Evolutionary conservation across 495 filamentous ascomycete species (phyloP).

Genomic region (Neurospora sp.): DNA sequence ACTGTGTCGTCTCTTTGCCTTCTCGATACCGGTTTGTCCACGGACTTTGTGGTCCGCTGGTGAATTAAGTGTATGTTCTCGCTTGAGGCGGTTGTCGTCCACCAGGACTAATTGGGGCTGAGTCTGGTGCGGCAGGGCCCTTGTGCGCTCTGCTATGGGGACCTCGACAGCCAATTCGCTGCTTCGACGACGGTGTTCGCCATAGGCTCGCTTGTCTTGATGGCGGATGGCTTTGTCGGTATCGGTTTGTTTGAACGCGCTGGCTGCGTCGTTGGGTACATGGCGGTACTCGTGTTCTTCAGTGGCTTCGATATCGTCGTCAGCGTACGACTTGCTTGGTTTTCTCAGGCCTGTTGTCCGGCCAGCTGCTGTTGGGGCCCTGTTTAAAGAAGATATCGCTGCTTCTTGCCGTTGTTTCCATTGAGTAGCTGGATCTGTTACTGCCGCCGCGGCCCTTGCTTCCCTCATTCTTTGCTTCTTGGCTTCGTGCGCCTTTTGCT

Average conservation of each 20-base stretch:
- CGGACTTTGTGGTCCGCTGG: not conserved
- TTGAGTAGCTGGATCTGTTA: conserved; percentile 1
- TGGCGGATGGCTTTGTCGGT: conserved; percentile 29
- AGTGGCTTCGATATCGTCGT: conserved; percentile 8
- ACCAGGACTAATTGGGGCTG: not conserved
- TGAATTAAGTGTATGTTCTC: not conserved
- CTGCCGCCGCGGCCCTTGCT: not conserved
- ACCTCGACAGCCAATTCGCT: not conserved
- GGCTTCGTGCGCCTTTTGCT: conserved; percentile 24
- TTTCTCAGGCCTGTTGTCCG: conserved; percentile 3
- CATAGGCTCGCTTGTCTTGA: not conserved
- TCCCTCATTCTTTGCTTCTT: conserved; percentile 5
- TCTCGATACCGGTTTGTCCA: not conserved
- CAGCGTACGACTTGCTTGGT: conserved; percentile 4
- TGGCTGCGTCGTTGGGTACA: conserved; percentile 36
- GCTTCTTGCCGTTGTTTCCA: not conserved
- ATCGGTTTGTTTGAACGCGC: conserved; percentile 38
- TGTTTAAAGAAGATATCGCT: not conserved
- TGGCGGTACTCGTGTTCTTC: conserved; percentile 21
- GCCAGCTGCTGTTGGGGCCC: conserved; percentile 1
- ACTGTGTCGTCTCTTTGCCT: not conserved
- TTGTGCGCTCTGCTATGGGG: not conserved
- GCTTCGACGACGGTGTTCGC: not conserved
- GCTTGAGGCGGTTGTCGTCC: not conserved
- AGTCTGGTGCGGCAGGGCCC: not conserved